phyloP scores from a whole-genome alignment of 225 moss, liverwort and hornwort species.

The Physcomitrium patens region DNA sequence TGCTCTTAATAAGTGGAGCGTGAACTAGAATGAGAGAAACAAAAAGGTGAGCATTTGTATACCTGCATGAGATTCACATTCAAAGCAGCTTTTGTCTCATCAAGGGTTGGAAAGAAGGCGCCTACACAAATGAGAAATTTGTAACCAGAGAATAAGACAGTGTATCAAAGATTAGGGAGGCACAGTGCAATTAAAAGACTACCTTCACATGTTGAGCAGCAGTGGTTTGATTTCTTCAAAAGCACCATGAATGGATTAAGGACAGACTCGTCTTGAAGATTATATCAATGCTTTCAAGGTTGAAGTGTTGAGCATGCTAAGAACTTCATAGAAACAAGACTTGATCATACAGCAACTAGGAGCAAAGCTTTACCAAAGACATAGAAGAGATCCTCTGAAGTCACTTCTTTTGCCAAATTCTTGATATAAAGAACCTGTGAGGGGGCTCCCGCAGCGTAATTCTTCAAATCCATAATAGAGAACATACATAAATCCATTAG shows the following conservation, averaged over 20 bases:
- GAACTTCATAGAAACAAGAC: conserved; percentile 13
- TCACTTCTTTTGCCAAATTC: conserved; percentile 90
- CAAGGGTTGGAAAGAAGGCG: conserved; percentile 72
- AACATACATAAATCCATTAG: conserved; percentile 11
- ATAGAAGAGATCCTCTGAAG: conserved; percentile 73
- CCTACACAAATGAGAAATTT: conserved; percentile 49
- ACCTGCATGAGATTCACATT: conserved; percentile 98
- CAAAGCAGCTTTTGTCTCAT: conserved; percentile 71
- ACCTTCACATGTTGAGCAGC: not conserved
- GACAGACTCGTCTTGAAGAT: not conserved
- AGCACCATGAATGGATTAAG: conserved; percentile 2
- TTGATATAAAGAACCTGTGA: conserved; percentile 92
- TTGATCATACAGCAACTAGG: not conserved
- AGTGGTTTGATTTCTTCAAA: conserved; percentile 2
- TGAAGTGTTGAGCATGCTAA: not conserved
- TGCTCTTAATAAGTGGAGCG: conserved; percentile 1
- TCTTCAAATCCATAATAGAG: conserved; percentile 50
- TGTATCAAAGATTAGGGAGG: not conserved
- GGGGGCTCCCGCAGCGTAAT: conserved; percentile 76
- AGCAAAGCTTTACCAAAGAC: conserved; percentile 65
- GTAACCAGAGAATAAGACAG: not conserved
- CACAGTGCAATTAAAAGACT: not conserved
- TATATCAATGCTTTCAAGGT: conserved; percentile 18
- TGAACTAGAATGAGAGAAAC: conserved; percentile 5
- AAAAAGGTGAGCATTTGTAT: conserved; percentile 1